phyloP scores from a whole-genome alignment of 169 alveolate species.

The Plasmodium ovale region DNA sequence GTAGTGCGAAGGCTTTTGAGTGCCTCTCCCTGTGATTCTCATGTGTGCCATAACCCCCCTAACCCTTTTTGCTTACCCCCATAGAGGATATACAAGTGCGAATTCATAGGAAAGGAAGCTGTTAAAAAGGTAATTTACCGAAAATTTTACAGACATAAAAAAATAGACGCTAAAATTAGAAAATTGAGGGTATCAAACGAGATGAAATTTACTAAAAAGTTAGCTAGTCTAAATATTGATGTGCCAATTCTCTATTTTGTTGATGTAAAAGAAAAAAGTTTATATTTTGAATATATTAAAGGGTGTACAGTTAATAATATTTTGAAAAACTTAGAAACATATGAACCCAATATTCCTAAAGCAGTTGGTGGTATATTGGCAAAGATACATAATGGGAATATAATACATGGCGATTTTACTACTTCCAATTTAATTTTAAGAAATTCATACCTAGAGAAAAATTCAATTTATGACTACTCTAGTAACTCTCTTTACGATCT shows the following conservation, averaged over 20 bases:
- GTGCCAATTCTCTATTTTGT: slow-evolving; percentile 84
- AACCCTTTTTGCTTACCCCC: background rate
- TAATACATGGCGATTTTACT: slow-evolving; percentile 86
- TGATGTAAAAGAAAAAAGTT: slow-evolving; percentile 77
- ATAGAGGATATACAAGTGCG: slow-evolving; percentile 55
- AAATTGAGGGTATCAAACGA: slow-evolving; percentile 80
- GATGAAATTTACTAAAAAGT: slow-evolving; percentile 75
- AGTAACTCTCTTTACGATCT: slow-evolving; percentile 17
- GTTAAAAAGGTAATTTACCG: slow-evolving; percentile 78
- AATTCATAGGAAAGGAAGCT: slow-evolving; percentile 77
- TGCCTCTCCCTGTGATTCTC: background rate
- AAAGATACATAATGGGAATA: slow-evolving; percentile 84
- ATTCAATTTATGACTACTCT: slow-evolving; percentile 12
- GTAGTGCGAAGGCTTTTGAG: background rate
- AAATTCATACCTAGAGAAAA: slow-evolving; percentile 64
- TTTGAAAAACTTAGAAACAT: slow-evolving; percentile 44
- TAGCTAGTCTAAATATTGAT: slow-evolving; percentile 79
- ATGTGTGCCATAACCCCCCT: too few relatives aligned
- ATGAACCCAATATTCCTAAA: slow-evolving; percentile 46
- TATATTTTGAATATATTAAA: slow-evolving; percentile 79
- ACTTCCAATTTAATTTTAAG: slow-evolving; percentile 81
- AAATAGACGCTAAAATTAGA: slow-evolving; percentile 78
- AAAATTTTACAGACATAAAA: slow-evolving; percentile 81
- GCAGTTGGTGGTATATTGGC: slow-evolving; percentile 79
- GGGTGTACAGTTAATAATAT: slow-evolving; percentile 78